These are phyloP conservation scores for Tremella mesenterica DNA, from an alignment of 768 basidiomycete species.

Conservation along the genomic window DNA sequence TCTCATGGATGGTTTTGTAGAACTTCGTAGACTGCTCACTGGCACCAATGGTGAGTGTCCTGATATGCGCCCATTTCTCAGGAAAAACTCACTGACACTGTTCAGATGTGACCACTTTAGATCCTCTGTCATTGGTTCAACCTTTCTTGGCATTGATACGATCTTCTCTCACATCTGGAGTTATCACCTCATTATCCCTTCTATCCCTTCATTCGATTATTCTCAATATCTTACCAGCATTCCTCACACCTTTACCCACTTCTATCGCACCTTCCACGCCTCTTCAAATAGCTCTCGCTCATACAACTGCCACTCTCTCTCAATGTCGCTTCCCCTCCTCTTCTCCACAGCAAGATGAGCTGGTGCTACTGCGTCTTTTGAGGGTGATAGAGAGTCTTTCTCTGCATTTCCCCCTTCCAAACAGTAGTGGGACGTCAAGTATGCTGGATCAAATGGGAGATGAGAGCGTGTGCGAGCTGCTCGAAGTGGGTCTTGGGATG, in stretches of 20 bases:
- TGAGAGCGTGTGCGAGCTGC: conserved; percentile 92
- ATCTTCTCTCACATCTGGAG: conserved; percentile 88
- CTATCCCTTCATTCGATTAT: conserved; percentile 83
- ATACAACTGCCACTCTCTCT: conserved; percentile 79
- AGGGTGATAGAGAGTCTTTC: conserved; percentile 76
- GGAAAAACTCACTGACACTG: background rate
- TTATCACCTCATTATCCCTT: conserved; percentile 91
- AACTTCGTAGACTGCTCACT: conserved; percentile 64
- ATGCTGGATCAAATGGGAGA: conserved; percentile 67
- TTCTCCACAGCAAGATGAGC: conserved; percentile 94
- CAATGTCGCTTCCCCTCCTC: conserved; percentile 98
- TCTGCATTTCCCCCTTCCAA: conserved; percentile 42
- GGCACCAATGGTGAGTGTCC: conserved; percentile 53
- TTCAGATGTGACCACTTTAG: conserved; percentile 30
- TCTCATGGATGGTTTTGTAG: conserved; percentile 82
- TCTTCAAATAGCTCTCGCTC: conserved; percentile 58
- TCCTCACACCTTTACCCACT: conserved; percentile 21
- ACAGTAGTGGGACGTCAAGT: background rate
- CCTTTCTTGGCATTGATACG: conserved; percentile 92
- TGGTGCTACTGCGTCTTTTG: conserved; percentile 85
- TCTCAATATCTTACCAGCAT: conserved; percentile 39
- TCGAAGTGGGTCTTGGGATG: conserved; percentile 93
- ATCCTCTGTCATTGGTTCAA: conserved; percentile 51
- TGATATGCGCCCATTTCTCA: background rate
- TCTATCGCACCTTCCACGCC: conserved; percentile 50